These are phyloP conservation scores for Aspergillus wentii DNA, from an alignment of 495 filamentous ascomycete species.

Conservation along the genomic window DNA sequence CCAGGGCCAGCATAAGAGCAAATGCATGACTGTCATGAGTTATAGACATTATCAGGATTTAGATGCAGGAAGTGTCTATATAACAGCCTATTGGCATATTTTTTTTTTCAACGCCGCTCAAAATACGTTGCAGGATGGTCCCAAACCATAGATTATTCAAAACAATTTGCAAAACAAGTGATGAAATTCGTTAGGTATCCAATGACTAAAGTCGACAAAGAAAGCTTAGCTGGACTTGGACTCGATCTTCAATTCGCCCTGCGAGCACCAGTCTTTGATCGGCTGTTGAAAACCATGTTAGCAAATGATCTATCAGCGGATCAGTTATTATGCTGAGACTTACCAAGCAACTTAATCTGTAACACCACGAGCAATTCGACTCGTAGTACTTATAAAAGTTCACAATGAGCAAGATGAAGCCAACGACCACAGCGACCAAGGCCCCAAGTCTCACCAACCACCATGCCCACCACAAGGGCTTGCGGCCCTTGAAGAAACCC, in stretches of 20 bases:
- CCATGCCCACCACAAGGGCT: slow-evolving; percentile 95
- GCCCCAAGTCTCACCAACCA: slow-evolving; percentile 82
- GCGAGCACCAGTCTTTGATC: slow-evolving; percentile 74
- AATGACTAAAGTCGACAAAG: neutral
- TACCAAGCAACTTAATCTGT: slow-evolving; percentile 88
- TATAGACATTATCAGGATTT: too few relatives aligned
- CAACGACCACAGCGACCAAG: slow-evolving; percentile 71
- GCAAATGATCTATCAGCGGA: slow-evolving; percentile 5
- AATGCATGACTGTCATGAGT: too few relatives aligned
- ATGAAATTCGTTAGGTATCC: neutral
- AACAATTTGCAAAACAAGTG: neutral
- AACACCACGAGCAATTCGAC: slow-evolving; percentile 80
- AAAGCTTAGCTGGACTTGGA: neutral
- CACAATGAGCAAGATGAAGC: slow-evolving; percentile 77
- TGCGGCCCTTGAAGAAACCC: slow-evolving; percentile 85
- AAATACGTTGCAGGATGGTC: neutral
- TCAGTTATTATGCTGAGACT: slow-evolving; percentile 33
- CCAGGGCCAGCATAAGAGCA: too few relatives aligned
- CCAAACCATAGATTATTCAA: neutral
- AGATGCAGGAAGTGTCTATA: too few relatives aligned
- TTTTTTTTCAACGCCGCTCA: neutral
- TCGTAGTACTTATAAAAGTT: slow-evolving; percentile 82
- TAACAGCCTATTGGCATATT: too few relatives aligned
- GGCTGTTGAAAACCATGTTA: slow-evolving; percentile 44
- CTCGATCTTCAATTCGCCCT: slow-evolving; percentile 46